Evolutionary conservation across 805 yeast genomes (phyloP), one percentile per base, ranked within the genome.

Genomic region (Lipomyces kockii): DNA sequence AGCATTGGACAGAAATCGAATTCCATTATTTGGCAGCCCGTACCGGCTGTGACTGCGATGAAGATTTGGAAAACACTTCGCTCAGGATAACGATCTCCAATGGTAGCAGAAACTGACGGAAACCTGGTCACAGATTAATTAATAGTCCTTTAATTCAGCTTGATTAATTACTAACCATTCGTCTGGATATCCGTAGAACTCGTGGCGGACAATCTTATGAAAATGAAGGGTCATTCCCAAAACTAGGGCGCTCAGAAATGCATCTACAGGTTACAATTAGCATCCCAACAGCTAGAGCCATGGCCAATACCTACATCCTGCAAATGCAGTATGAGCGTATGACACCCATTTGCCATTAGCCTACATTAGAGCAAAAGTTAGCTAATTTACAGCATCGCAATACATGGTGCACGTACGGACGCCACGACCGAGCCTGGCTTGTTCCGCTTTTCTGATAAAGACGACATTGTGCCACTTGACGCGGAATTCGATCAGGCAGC

Each of bases 1-100:
- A 83, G 78, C 70, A 86, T 78, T 75, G 73, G 43, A 90, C 73
- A 72, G 85, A 85, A 61, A 85, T 82, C 61, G 89, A 78, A 22
- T 58, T 37, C 2, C 22, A 9, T 2, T 6, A 8, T 37, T 14
- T 7, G 20, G 20, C 49, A 43, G 22, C 3, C 9, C 22, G 49
- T 62, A 51, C 97, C 97, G 0, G 98, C 85, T 0, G 98, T 93
- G 58, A 94, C 78, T 0, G 98, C 99, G 71, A 95, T 95, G 70
- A 94, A 79, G 49, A 94, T 83, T 79, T 95, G 99, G 78, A 94
- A 95, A 22, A 95, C 79, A 1, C 97, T 91, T 72, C 99, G 83
- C 79, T 95, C 99, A 0, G 99, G 99, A 77, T 92, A 95, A 68
- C 98, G 80, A 77, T 95, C 99, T 57, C 99, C 99, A 76, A 95